Evolutionary conservation across 2,329 filamentous ascomycete genomes (phyloP), one percentile per base, ranked within the genome.

Genomic region (Fusarium praegraminearum): DNA sequence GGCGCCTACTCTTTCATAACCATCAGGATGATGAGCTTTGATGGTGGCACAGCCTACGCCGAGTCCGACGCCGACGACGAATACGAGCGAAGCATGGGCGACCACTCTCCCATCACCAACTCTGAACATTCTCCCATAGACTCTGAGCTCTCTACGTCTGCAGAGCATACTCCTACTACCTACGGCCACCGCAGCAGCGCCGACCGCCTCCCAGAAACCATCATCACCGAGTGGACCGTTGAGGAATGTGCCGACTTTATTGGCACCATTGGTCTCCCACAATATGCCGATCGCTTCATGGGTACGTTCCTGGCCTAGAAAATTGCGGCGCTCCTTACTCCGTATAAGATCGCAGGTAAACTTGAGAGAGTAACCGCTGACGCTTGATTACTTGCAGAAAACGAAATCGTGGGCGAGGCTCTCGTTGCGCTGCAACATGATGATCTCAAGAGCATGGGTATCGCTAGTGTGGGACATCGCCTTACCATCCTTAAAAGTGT

Each of bases 401-500:
- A 99, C 77, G 94, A 93, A 69, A 97, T 99, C 73, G 91, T 94
- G 38, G 96, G 96, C 70, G 94, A 98, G 78, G 95, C 93, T 54
- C 84, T 99, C 67, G 89, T 97, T 60, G 93, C 93, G 41, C 83
- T 99, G 69, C 91, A 92, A 69, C 96, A 98, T 78, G 93, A 97
- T 60, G 95, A 98, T 78, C 84, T 99, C 74, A 97, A 97, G 81
- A 93, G 97, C 77, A 95, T 98, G 90, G 94, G 94, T 49, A 92
- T 99, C 70, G 85, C 86, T 68, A 98, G 95, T 81, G 93, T 98
- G 49, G 96, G 96, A 41, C 96, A 99, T 82, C 91, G 96, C 64
- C 85, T 99, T 75, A 97, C 94, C 24, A 97, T 99, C 61, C 86
- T 99, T 62, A 98, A 98, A 83, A 94, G 90, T 75, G 94, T 98